Conservation (phyloP, 2,329 filamentous ascomycete species). For the Aspergillus floridensis region DNA sequence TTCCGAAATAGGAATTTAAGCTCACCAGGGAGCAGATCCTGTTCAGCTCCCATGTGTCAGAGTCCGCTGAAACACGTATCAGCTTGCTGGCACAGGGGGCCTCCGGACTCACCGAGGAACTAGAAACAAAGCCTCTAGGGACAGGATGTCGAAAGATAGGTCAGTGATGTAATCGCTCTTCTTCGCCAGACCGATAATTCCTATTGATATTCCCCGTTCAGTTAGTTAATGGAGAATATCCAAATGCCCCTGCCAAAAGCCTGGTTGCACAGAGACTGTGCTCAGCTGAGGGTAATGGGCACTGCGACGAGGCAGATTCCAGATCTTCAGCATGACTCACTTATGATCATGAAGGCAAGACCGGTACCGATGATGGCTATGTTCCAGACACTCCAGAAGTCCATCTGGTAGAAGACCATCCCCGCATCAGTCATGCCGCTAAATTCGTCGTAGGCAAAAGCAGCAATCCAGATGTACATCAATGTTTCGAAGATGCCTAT, state of each 20-base stretch:
- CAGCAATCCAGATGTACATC: conserved; percentile 81
- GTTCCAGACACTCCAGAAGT: conserved; percentile 77
- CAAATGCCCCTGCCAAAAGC: background rate
- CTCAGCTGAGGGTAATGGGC: conserved; percentile 6
- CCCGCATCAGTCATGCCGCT: conserved; percentile 84
- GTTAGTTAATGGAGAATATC: background rate
- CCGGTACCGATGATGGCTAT: conserved; percentile 72
- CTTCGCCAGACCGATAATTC: conserved; percentile 64
- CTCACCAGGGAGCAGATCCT: conserved; percentile 84
- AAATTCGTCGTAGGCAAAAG: conserved; percentile 84
- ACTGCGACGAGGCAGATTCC: conserved; percentile 23
- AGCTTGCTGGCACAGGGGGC: background rate
- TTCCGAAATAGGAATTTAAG: conserved; percentile 80
- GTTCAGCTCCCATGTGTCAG: conserved; percentile 19
- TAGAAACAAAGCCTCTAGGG: conserved; percentile 84
- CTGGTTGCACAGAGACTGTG: background rate
- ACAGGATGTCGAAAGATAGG: conserved; percentile 82
- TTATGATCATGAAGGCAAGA: conserved; percentile 65
- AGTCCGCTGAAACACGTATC: conserved; percentile 8
- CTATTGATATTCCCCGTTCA: conserved; percentile 38
- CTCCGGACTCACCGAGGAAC: conserved; percentile 61
- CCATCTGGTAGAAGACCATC: conserved; percentile 77
- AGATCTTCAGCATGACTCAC: conserved; percentile 52
- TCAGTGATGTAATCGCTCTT: conserved; percentile 65
- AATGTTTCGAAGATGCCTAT: conserved; percentile 69